These are phyloP conservation scores for Barnettozyma pratensis DNA, from an alignment of 805 yeast species.

Conservation along the genomic window DNA sequence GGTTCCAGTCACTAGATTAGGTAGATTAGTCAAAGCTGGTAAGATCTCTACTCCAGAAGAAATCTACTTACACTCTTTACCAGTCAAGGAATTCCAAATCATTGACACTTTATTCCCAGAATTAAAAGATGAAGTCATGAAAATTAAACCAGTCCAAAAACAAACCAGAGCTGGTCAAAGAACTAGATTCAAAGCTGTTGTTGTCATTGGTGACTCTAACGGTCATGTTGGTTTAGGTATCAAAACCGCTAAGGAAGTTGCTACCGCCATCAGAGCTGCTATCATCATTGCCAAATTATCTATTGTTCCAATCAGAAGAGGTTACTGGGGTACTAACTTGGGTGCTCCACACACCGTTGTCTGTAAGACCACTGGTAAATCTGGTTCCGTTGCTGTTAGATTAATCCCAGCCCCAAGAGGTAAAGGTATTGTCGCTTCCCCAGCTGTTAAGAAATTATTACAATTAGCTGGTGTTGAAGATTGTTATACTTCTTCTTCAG, in stretches of 20 bases:
- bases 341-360: constrained; percentile 99
- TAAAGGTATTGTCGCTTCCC: constrained; percentile 99
- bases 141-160: constrained; percentile 99
- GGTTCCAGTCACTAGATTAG: constrained; percentile 99
- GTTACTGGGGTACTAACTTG: constrained; percentile 99
- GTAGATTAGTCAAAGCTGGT: constrained; percentile 99
- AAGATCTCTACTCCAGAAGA: constrained; percentile 95
- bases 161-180: constrained; percentile 99
- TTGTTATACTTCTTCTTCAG: constrained; percentile 97
- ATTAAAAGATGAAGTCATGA: constrained; percentile 98
- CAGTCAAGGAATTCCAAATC: constrained; percentile 99
- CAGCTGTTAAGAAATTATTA: constrained; percentile 98
- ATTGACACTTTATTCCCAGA: constrained; percentile 94
- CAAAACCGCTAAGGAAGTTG: constrained; percentile 99
- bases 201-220: constrained; percentile 98
- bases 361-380: constrained; percentile 98
- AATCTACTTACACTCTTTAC: constrained; percentile 98
- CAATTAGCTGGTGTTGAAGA: constrained; percentile 99
- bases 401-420: constrained; percentile 99
- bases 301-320: constrained; percentile 99
- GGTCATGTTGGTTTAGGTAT: constrained; percentile 99
- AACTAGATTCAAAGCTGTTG: constrained; percentile 99
- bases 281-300: constrained; percentile 98
- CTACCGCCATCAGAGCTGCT: constrained; percentile 99
- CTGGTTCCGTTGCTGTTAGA: constrained; percentile 99